These are phyloP conservation scores for Aspergillus puulaauensis DNA, from an alignment of 2,329 filamentous ascomycete genomes.

Conservation along the genomic window DNA sequence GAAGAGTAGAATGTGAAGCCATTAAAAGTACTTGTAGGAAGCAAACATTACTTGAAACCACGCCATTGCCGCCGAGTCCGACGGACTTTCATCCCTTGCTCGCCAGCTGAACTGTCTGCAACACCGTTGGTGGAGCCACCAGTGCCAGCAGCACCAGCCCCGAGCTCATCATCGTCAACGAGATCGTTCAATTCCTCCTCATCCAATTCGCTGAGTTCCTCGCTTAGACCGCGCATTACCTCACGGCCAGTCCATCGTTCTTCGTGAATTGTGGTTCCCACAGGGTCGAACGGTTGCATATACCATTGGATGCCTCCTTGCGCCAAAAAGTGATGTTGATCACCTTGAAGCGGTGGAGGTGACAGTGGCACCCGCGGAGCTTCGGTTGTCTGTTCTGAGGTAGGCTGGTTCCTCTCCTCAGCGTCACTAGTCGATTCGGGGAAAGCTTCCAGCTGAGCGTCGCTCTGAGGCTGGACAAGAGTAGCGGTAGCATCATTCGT, in stretches of 20 bases:
- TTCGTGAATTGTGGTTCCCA: conserved; percentile 76
- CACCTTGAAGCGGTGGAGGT: conserved; percentile 42
- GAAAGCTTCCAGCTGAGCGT: conserved; percentile 5
- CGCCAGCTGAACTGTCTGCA: background rate
- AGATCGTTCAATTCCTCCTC: conserved; percentile 82
- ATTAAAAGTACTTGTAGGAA: conserved; percentile 7
- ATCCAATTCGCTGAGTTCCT: conserved; percentile 87
- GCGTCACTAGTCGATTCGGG: conserved; percentile 31
- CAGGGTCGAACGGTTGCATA: conserved; percentile 73
- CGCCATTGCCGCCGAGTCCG: conserved; percentile 33
- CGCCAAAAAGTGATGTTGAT: conserved; percentile 53
- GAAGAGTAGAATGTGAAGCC: background rate
- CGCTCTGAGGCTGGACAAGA: conserved; percentile 37
- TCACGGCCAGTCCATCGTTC: conserved; percentile 74
- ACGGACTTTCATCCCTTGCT: conserved; percentile 26
- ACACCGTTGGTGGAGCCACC: conserved; percentile 8
- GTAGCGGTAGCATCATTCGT: conserved; percentile 26
- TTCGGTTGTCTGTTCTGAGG: conserved; percentile 47
- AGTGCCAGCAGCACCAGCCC: conserved; percentile 14
- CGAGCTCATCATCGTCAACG: conserved; percentile 55
- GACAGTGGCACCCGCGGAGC: conserved; percentile 31
- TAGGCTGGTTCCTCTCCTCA: conserved; percentile 30
- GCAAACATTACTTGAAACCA: conserved; percentile 27
- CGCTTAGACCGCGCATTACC: conserved; percentile 71
- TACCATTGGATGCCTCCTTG: conserved; percentile 88